A percentile compares a stretch with the other conserved stretches of the same genome.
phyloP scores from a whole-genome alignment of 805 yeast species.

The Saturnispora ahearnii region DNA sequence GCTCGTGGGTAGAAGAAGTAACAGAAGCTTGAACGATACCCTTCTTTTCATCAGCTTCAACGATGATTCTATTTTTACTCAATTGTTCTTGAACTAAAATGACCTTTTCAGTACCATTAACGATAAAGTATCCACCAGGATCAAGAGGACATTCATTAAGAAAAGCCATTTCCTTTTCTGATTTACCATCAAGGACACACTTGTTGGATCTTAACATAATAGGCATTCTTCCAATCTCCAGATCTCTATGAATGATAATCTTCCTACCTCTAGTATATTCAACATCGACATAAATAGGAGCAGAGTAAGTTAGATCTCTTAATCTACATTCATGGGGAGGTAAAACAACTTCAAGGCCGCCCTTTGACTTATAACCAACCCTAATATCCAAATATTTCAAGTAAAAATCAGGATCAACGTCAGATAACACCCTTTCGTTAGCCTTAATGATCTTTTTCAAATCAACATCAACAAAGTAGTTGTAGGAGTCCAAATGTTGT shows the following conservation, averaged over 20 bases:
- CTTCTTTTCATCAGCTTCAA: constrained; percentile 94
- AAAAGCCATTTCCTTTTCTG: constrained; percentile 77
- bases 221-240: constrained; percentile 98
- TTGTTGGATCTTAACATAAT: constrained; percentile 91
- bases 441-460: constrained; percentile 88
- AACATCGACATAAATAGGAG: constrained; percentile 93
- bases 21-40: constrained; percentile 94
- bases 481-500: constrained; percentile 97
- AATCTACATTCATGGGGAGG: constrained; percentile 95
- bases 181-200: constrained; percentile 74
- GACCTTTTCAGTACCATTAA: constrained; percentile 96
- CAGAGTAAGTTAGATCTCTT: constrained; percentile 88
- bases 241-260: constrained; percentile 78
- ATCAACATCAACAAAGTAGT: constrained; percentile 90
- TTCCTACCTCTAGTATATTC: constrained; percentile 94
- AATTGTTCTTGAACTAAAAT: constrained; percentile 94
- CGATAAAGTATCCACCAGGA: constrained; percentile 98
- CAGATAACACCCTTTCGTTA: constrained; percentile 79
- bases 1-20: constrained; percentile 95
- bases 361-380: constrained; percentile 66
- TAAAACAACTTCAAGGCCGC: constrained; percentile 45
- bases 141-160: constrained; percentile 93
- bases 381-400: constrained; percentile 87
- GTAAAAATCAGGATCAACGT: constrained; percentile 96
- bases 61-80: constrained; percentile 93